Base-by-base conservation (phyloP, 2,329 filamentous ascomycete species). In the Dactylellina haptotyla region DNA sequence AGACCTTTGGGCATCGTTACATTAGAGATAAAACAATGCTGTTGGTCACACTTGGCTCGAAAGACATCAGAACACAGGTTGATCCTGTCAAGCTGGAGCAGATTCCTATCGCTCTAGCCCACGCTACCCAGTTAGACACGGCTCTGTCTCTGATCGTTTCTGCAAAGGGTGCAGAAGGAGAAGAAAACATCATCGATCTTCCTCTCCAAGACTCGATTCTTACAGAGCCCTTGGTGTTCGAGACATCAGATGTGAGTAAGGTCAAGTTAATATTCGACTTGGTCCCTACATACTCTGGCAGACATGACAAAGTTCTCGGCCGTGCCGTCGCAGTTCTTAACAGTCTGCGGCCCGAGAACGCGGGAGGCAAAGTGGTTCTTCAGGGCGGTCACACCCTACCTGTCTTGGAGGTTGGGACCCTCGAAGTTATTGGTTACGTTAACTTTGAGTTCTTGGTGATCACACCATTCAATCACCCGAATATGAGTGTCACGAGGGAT, bases 401-500 rank as follows among this genome's bases (percentile, higher is more conserved):
- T 0, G 95, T 99, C 75, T 86, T 98, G 78, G 91, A 91, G 30
- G 89, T 89, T 34, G 91, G 86, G 71, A 89, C 69, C 2, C 69
- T 73, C 26, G 94, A 98, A 72, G 89, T 98, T 8, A 97, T 99
- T 76, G 96, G 95, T 14, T 88, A 90, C 0, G 91, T 99, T 76
- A 97, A 96, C 78, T 99, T 99, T 84, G 97, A 97, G 81, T 98
- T 98, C 80, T 83, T 97, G 30, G 87, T 98, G 78, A 93, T 99
- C 77, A 98, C 92, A 0, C 94, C 95, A 0, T 99, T 99, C 82
- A 87, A 88, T 16, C 95, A 98, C 80, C 92, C 92, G 4, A 96
- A 96, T 72, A 95, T 99, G 90, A 90, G 91, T 65, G 89, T 98
- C 76, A 95, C 90, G 0, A 91, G 92, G 34, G 87, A 93, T 67